A percentile compares a stretch with the other conserved stretches of the same genome.
These are phyloP conservation scores for Cercospora sesami DNA, from an alignment of 2,329 filamentous ascomycete species.

Conservation along the genomic window DNA sequence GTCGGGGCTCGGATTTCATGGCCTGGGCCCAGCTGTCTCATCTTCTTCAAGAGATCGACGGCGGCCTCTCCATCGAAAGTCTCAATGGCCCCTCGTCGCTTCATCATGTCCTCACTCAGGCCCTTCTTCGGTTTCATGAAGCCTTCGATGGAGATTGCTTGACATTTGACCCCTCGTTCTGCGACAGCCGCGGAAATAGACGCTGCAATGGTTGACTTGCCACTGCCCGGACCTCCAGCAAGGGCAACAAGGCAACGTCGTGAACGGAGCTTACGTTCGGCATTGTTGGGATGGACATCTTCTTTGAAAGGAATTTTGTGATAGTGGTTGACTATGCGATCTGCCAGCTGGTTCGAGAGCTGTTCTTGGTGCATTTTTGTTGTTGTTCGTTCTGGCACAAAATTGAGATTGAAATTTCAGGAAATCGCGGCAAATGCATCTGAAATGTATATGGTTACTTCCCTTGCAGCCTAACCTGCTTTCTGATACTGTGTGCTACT, in stretches of 20 bases:
- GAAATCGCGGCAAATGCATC: too few relatives aligned
- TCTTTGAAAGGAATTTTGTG: not conserved
- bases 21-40: not conserved
- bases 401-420: too few relatives aligned
- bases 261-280: not conserved
- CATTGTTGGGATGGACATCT: not conserved
- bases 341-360: not conserved
- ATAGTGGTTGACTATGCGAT: not conserved
- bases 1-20: not conserved
- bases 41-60: not conserved
- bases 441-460: not conserved
- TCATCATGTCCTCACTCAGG: not conserved
- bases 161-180: not conserved
- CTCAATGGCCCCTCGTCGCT: not conserved
- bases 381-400: not conserved
- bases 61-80: not conserved
- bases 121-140: not conserved
- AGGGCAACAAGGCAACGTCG: not conserved
- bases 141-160: not conserved
- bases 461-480: not conserved
- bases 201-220: not conserved
- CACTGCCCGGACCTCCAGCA: not conserved
- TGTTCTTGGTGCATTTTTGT: not conserved
- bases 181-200: not conserved
- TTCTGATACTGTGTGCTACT: not conserved